Evolutionary conservation across 2,329 filamentous ascomycete species (phyloP).

Genomic region (Trichophyton schoenleinii): DNA sequence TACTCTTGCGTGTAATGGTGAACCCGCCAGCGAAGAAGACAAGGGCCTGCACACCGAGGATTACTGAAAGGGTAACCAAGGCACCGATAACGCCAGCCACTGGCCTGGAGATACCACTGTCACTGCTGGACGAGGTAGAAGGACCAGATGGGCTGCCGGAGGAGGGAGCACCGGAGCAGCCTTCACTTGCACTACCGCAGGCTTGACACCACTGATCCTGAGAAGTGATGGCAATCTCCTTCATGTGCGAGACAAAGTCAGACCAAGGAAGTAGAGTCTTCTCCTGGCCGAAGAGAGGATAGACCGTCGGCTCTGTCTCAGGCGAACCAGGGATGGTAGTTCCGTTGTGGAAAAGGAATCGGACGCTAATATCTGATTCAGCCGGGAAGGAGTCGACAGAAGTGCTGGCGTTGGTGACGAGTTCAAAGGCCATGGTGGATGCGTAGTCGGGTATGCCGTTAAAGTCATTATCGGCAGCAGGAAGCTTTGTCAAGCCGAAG

Average conservation of each 20-base stretch:
- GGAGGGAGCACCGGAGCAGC: constrained; percentile 45
- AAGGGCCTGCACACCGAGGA: constrained; percentile 45
- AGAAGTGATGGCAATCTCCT: constrained; percentile 53
- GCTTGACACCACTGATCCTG: constrained; percentile 58
- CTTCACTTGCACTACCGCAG: constrained; percentile 57
- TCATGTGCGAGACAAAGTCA: constrained; percentile 53
- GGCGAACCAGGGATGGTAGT: constrained; percentile 34
- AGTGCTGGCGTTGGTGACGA: constrained; percentile 40
- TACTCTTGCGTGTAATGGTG: constrained; percentile 44
- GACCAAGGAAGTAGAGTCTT: constrained; percentile 51
- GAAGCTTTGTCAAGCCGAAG: constrained; percentile 47
- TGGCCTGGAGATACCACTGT: constrained; percentile 47
- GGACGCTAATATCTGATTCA: constrained; percentile 41
- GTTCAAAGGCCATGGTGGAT: constrained; percentile 67
- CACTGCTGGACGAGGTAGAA: constrained; percentile 18
- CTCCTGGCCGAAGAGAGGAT: constrained; percentile 48
- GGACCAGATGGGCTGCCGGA: constrained; percentile 19
- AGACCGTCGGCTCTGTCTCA: constrained; percentile 35
- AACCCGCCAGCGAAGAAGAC: constrained; percentile 45
- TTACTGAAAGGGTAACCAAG: constrained; percentile 53
- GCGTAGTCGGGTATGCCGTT: constrained; percentile 73
- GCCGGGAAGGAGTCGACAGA: constrained; percentile 31
- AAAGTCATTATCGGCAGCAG: constrained; percentile 48
- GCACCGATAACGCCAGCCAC: constrained; percentile 74
- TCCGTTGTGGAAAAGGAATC: constrained; percentile 53